Evolutionary conservation across 352 stramenopile species (phyloP), one percentile per base, ranked within the genome.

Genomic region (Thraustotheca clavata): DNA sequence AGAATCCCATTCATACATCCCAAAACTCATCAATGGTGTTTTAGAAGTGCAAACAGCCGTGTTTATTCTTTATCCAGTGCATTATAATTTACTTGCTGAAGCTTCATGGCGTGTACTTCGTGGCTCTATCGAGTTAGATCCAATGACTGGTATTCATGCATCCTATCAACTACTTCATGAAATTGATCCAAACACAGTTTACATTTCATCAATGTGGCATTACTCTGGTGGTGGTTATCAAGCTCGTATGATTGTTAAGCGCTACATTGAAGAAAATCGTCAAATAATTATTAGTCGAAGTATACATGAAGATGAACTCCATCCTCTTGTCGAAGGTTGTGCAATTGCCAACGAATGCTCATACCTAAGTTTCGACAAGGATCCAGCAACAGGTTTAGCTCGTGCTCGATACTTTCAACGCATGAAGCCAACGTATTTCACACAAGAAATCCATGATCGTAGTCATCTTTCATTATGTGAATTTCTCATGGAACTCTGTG

Each of bases 381-480:
- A 52, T 24, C 43, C 43, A 31, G 34, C 43, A 14, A 52, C 43
- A 31, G 43, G 43, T 31, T 31, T 26, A 9, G 43, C 43, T 2
- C 43, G 43, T 9, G 43, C 43, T 2, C 43, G 43, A 31, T 52
- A 52, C 43, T 52, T 52, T 52, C 43, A 52, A 31, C 43, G 43
- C 2, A 52, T 52, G 43, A 52, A 52, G 43, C 43, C 43, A 14
- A 52, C 43, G 43, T 52, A 52, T 18, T 52, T 52, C n/a, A 18
- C 7, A 9, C 24, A 52, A 9, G 43, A 14, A 11, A 9, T 35
- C 7, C 16, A 24, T 31, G 43, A 24, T 18, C 43, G 43, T 11
- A 52, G n/a, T 18, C 43, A 52, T 31, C 43, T 52, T 31, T 24
- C 43, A 1, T 31, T 52, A 9, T 52, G 43, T 31, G 24, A 52